Evolutionary conservation across 805 yeast genomes (phyloP).

Genomic region (Tetrapisispora phaffii): DNA sequence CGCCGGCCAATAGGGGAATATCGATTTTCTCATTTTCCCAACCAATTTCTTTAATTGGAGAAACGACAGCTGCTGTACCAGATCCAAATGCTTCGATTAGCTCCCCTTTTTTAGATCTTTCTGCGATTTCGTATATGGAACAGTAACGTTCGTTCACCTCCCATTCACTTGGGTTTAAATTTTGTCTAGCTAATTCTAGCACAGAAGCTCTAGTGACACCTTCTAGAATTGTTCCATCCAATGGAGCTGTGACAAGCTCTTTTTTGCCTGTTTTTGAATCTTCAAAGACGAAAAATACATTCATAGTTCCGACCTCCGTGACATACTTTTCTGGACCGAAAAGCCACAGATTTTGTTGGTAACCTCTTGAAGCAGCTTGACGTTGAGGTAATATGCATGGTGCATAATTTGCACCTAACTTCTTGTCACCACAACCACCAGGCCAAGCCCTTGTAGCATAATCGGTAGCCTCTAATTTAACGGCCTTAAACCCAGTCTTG

Average conservation of each 20-base stretch:
- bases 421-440: constrained; percentile 94
- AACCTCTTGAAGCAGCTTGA: constrained; percentile 85
- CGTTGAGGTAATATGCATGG: constrained; percentile 88
- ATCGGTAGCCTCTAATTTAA: constrained; percentile 87
- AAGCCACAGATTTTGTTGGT: constrained; percentile 93
- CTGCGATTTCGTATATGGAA: constrained; percentile 71
- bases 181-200: constrained; percentile 63
- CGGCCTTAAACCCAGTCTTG: constrained; percentile 92
- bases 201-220: constrained; percentile 95
- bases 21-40: constrained; percentile 62
- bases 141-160: constrained; percentile 70
- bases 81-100: constrained; percentile 92
- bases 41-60: constrained; percentile 84
- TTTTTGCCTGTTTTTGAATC: constrained; percentile 68
- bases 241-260: constrained; percentile 90
- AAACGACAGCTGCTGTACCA: constrained; percentile 95
- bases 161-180: constrained; percentile 72
- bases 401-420: constrained; percentile 96
- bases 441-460: constrained; percentile 99
- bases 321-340: constrained; percentile 81
- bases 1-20: constrained; percentile 75
- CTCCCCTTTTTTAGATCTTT: constrained; percentile 68
- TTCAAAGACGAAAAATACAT: constrained; percentile 79
- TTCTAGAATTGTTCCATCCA: constrained; percentile 93
- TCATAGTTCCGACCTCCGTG: constrained; percentile 98